Evolutionary conservation across 352 stramenopile genomes (phyloP).

Genomic region (Lagenidium giganteum): DNA sequence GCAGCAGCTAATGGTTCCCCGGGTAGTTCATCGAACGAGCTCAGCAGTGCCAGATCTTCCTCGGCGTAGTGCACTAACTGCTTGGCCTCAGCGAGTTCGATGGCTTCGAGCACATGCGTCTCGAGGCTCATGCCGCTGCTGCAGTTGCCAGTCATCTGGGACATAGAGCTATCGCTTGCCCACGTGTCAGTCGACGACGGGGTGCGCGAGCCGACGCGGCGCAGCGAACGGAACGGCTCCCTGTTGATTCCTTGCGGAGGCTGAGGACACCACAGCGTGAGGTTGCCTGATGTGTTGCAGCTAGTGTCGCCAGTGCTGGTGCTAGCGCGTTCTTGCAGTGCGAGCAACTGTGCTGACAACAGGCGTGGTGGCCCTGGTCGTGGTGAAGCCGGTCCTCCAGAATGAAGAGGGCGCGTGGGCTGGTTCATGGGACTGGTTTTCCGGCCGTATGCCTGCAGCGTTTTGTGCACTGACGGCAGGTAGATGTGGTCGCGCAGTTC

Average conservation of each 20-base stretch:
- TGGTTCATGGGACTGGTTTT: background rate
- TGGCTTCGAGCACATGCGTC: too few relatives aligned
- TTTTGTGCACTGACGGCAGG: constrained; percentile 23
- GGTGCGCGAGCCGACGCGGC: too few relatives aligned
- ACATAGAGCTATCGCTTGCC: constrained; percentile 1
- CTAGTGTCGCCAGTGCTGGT: background rate
- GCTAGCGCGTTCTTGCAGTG: constrained; percentile 15
- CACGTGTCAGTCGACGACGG: too few relatives aligned
- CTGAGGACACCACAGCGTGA: constrained; percentile 13
- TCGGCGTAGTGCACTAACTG: too few relatives aligned
- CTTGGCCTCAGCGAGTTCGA: too few relatives aligned
- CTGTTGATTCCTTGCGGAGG: background rate
- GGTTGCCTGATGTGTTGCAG: background rate
- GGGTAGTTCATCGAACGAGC: too few relatives aligned
- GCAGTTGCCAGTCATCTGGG: too few relatives aligned
- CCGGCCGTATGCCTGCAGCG: constrained; percentile 9
- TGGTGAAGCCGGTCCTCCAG: background rate
- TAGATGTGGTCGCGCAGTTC: constrained; percentile 25
- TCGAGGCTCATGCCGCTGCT: too few relatives aligned
- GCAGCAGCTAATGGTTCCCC: too few relatives aligned
- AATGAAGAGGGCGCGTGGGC: background rate
- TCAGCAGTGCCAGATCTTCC: too few relatives aligned
- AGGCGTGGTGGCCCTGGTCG: constrained; percentile 3
- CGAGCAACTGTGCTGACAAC: constrained; percentile 22
- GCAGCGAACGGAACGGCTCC: background rate